These are phyloP conservation scores for Nakaseomyces delphensis DNA, from an alignment of 1,139 yeast genomes.

Conservation along the genomic window DNA sequence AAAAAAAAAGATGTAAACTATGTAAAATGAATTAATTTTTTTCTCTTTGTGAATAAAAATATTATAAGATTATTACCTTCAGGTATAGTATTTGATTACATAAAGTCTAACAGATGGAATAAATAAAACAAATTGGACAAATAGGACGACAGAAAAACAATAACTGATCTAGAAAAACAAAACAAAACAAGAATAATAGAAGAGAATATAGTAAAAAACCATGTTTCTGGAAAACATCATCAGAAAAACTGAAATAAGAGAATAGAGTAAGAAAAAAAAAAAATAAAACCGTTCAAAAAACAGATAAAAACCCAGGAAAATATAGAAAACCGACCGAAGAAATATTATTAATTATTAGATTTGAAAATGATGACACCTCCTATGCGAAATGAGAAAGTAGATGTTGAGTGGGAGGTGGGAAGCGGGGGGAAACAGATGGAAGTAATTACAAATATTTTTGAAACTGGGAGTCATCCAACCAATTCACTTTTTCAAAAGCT, in stretches of 20 bases:
- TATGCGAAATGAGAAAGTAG: not conserved
- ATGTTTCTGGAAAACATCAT: not conserved
- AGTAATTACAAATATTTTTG: slow-evolving; percentile 36
- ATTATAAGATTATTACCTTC: too few species aligned
- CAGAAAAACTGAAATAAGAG: not conserved
- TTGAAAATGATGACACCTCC: slow-evolving; percentile 11
- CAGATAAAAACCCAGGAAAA: slow-evolving; percentile 1
- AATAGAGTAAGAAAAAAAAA: not conserved
- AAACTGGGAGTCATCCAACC: slow-evolving; percentile 79
- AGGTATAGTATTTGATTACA: not conserved
- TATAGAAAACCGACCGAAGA: slow-evolving; percentile 1
- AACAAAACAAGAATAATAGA: not conserved
- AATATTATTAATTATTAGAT: slow-evolving; percentile 9
- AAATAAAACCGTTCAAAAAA: not conserved
- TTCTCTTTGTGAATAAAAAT: too few species aligned
- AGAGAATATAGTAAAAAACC: not conserved
- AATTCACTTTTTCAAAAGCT: slow-evolving; percentile 90
- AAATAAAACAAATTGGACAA: not conserved
- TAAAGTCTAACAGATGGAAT: not conserved
- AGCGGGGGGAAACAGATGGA: not conserved
- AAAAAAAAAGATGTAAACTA: too few species aligned
- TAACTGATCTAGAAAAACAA: not conserved
- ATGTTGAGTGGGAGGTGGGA: not conserved
- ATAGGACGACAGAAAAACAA: not conserved
- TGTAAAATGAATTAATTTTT: too few species aligned